Percentiles rank a stretch among this genome's conserved stretches.
Conservation (phyloP, 2,329 filamentous ascomycete species). For the Fusarium vanettenii region DNA sequence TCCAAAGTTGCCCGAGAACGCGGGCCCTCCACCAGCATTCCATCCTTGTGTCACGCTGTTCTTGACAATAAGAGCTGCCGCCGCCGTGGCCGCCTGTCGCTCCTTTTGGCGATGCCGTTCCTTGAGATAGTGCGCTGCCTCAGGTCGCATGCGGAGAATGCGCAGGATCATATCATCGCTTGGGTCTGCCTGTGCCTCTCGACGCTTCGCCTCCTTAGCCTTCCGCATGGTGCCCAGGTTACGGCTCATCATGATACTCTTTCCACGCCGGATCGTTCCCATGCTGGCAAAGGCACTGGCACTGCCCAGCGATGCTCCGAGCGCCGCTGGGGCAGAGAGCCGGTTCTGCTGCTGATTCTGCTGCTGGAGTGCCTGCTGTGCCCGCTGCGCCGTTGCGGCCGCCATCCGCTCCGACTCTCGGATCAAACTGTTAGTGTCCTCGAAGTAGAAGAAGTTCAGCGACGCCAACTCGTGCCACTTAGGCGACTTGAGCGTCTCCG, state of each 20-base stretch:
- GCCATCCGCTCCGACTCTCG: slow-evolving; percentile 98
- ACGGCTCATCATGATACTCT: slow-evolving; percentile 92
- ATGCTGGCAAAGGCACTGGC: slow-evolving; percentile 70
- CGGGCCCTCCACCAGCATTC: slow-evolving; percentile 52
- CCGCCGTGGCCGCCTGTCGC: slow-evolving; percentile 87
- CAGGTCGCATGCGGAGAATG: slow-evolving; percentile 93
- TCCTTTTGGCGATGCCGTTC: slow-evolving; percentile 95
- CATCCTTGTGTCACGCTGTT: slow-evolving; percentile 80
- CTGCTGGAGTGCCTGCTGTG: slow-evolving; percentile 74
- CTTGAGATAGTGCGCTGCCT: slow-evolving; percentile 87
- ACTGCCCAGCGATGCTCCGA: slow-evolving; percentile 51
- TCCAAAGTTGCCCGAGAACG: slow-evolving; percentile 55
- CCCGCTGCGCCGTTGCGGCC: slow-evolving; percentile 80
- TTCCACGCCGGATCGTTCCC: slow-evolving; percentile 73
- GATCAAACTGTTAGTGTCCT: slow-evolving; percentile 89
- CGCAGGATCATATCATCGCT: slow-evolving; percentile 98
- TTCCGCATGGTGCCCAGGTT: slow-evolving; percentile 97
- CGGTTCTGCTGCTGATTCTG: slow-evolving; percentile 67
- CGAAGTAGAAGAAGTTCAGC: slow-evolving; percentile 98
- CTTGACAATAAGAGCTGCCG: slow-evolving; percentile 92
- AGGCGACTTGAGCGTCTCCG: slow-evolving; percentile 92
- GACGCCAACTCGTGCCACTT: slow-evolving; percentile 98
- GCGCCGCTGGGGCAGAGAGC: slow-evolving; percentile 72
- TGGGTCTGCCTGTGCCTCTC: slow-evolving; percentile 94
- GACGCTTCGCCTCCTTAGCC: slow-evolving; percentile 94